Evolutionary conservation across 148 eudicot species (phyloP).

Genomic region (Amaranthus palmeri): DNA sequence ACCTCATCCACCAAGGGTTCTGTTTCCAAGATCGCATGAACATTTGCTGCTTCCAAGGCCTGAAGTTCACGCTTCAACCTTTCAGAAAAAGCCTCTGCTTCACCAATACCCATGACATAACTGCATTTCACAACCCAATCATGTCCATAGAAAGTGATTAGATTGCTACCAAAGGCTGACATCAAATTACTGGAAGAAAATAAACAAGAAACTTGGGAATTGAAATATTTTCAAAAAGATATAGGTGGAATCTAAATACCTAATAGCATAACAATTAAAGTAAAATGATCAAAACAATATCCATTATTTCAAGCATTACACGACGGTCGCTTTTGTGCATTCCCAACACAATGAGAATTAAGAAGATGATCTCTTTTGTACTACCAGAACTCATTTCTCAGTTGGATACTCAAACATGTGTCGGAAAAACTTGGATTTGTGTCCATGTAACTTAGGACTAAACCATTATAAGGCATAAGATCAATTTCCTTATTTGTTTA

Average conservation of each 20-base stretch:
- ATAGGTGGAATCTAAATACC: neutral
- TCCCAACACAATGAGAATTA: too few relatives aligned
- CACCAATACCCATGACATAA: slow-evolving; percentile 96
- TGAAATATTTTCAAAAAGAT: neutral
- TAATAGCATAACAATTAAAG: neutral
- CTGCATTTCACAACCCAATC: slow-evolving; percentile 39
- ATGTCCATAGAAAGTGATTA: slow-evolving; percentile 1
- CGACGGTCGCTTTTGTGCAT: too few relatives aligned
- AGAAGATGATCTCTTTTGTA: too few relatives aligned
- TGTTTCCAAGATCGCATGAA: slow-evolving; percentile 91
- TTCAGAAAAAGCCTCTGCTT: slow-evolving; percentile 98
- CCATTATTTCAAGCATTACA: too few relatives aligned
- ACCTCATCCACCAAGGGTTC: slow-evolving; percentile 88
- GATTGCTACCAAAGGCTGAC: neutral
- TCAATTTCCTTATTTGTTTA: too few relatives aligned
- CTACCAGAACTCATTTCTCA: too few relatives aligned
- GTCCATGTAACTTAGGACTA: too few relatives aligned
- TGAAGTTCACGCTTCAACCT: slow-evolving; percentile 93
- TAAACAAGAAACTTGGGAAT: neutral
- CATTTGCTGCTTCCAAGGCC: slow-evolving; percentile 99
- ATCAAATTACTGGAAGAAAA: neutral
- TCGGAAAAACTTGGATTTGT: too few relatives aligned
- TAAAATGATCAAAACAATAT: neutral
- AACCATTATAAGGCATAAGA: too few relatives aligned
- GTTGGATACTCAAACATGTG: too few relatives aligned